Percentiles rank a stretch among this genome's conserved stretches.
These are phyloP conservation scores for Cyclanthera cordifolia DNA, from an alignment of 306 rosid species.

Conservation along the genomic window DNA sequence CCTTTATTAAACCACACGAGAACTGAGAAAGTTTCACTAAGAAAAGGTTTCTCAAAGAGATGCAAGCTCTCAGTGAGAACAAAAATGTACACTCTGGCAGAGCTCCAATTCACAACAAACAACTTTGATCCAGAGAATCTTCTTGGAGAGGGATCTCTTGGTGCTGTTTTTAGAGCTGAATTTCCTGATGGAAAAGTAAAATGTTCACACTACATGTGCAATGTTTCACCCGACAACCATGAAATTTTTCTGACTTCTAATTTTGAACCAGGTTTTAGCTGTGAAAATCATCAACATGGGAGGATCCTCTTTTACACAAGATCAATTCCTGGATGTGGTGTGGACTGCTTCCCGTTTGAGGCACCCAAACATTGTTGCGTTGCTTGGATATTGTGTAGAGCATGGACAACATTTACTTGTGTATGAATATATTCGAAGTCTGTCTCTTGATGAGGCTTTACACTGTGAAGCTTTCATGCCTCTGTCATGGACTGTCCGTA, in stretches of 20 bases:
- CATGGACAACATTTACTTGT: conserved; percentile 73
- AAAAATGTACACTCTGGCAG: conserved; percentile 56
- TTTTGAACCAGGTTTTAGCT: conserved; percentile 42
- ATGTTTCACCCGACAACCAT: too few relatives aligned
- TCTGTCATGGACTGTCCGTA: conserved; percentile 67
- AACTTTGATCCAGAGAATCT: conserved; percentile 51
- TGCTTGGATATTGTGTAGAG: conserved; percentile 72
- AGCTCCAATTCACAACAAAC: conserved; percentile 70
- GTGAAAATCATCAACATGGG: conserved; percentile 64
- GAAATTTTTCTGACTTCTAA: neutral
- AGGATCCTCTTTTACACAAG: conserved; percentile 52
- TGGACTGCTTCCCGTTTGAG: conserved; percentile 60
- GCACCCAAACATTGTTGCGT: conserved; percentile 72
- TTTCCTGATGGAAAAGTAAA: conserved; percentile 70
- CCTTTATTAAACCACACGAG: conserved; percentile 40
- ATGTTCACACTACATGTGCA: neutral
- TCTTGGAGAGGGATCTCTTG: conserved; percentile 86
- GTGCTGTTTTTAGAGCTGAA: conserved; percentile 75
- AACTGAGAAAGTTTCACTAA: conserved; percentile 33
- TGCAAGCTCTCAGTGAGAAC: conserved; percentile 39
- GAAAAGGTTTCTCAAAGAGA: conserved; percentile 53
- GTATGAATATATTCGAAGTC: conserved; percentile 51
- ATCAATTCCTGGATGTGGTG: conserved; percentile 65
- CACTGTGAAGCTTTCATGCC: conserved; percentile 50
- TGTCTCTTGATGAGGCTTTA: conserved; percentile 58